Evolutionary conservation across 306 rosid genomes (phyloP).

Genomic region (Citrullus mucosospermus): DNA sequence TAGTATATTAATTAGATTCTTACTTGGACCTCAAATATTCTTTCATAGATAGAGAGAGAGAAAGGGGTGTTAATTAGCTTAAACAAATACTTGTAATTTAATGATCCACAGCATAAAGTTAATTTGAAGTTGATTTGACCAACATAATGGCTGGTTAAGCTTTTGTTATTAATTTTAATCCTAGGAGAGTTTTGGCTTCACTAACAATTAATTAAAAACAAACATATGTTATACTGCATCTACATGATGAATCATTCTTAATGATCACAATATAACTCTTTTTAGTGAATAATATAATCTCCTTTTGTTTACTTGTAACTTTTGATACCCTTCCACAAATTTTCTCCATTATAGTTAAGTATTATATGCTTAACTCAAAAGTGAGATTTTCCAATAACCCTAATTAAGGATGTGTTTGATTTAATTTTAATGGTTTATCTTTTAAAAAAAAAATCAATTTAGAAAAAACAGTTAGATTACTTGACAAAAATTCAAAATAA

Average conservation of each 20-base stretch:
- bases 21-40: constrained; percentile 3
- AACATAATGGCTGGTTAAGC: neutral
- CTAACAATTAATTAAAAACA: neutral
- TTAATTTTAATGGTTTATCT: too few relatives aligned
- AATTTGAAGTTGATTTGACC: neutral
- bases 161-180: neutral
- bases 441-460: too few relatives aligned
- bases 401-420: too few relatives aligned
- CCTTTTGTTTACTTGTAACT: too few relatives aligned
- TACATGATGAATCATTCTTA: neutral
- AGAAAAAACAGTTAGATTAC: too few relatives aligned
- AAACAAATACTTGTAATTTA: neutral
- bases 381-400: neutral
- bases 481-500: too few relatives aligned
- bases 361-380: too few relatives aligned
- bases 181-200: neutral
- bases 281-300: neutral
- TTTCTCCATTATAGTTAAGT: too few relatives aligned
- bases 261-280: neutral
- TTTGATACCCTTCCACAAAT: too few relatives aligned
- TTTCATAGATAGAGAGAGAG: neutral
- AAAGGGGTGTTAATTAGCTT: neutral
- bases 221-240: neutral
- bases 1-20: neutral
- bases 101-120: neutral